Percentiles rank a stretch among this genome's conserved stretches.
Conservation (phyloP, 2,329 filamentous ascomycete genomes). For the Hypocreales sp. region DNA sequence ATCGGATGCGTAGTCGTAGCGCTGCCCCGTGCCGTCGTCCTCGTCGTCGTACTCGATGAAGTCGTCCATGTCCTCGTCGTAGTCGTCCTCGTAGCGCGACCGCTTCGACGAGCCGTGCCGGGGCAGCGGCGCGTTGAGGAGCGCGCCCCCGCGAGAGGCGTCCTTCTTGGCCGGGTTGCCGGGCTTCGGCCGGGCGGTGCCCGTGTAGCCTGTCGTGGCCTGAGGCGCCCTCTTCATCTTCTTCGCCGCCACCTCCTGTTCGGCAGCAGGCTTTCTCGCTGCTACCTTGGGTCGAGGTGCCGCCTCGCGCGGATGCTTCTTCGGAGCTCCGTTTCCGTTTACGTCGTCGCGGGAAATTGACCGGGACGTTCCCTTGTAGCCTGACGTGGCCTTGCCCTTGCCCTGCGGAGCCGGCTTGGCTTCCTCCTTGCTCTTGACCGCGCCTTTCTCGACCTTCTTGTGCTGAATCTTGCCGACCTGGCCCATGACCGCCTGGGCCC, state of each 20-base stretch:
- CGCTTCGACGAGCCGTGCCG: constrained; percentile 14
- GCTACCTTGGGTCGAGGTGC: constrained; percentile 2
- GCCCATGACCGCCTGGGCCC: constrained; percentile 44
- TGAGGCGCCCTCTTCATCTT: constrained; percentile 45
- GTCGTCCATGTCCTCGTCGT: constrained; percentile 47
- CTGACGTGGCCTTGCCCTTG: constrained; percentile 10
- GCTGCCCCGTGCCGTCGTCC: constrained; percentile 24
- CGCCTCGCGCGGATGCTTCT: constrained; percentile 2
- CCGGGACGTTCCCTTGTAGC: constrained; percentile 18
- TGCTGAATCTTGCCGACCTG: constrained; percentile 59
- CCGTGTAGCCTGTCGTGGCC: constrained; percentile 50
- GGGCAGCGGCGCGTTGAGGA: constrained; percentile 18
- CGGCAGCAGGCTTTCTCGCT: constrained; percentile 8
- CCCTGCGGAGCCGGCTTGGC: constrained; percentile 13
- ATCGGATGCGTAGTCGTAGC: constrained; percentile 45
- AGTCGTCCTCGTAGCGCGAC: constrained; percentile 38
- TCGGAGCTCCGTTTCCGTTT: constrained; percentile 5
- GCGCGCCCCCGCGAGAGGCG: constrained; percentile 21
- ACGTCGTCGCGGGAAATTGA: constrained; percentile 10
- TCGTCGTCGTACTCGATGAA: constrained; percentile 48
- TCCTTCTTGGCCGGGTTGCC: constrained; percentile 14
- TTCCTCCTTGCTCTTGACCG: constrained; percentile 35
- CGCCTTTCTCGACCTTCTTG: constrained; percentile 52
- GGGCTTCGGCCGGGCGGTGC: constrained; percentile 45
- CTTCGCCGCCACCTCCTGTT: constrained; percentile 30